phyloP scores from a whole-genome alignment of 192 early-diverging fungal genomes.

The Linnemannia exigua region DNA sequence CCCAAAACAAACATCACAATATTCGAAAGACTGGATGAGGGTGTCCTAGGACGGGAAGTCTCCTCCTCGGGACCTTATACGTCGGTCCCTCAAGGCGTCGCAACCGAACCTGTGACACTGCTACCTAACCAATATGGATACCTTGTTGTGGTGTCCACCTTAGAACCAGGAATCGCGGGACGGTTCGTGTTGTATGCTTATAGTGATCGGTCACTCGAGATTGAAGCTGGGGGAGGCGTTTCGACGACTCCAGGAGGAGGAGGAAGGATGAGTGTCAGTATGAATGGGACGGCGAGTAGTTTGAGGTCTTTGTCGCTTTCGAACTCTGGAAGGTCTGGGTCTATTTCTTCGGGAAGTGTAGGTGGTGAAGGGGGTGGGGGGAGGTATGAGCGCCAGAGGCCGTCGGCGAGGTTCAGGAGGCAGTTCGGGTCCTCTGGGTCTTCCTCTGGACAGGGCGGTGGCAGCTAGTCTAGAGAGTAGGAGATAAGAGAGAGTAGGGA shows the following conservation, averaged over 20 bases:
- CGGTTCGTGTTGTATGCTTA: conserved; percentile 63
- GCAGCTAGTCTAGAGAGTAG: not conserved
- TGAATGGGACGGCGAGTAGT: conserved; percentile 12
- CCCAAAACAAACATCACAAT: conserved; percentile 80
- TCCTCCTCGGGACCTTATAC: conserved; percentile 71
- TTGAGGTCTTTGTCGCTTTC: conserved; percentile 28
- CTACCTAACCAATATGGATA: conserved; percentile 67
- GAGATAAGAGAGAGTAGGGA: too few species aligned
- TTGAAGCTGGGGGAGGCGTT: conserved; percentile 43
- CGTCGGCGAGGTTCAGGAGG: conserved; percentile 32
- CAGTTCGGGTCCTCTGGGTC: conserved; percentile 20
- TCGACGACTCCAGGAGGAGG: too few species aligned
- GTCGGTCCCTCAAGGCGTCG: conserved; percentile 60
- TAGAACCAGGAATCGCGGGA: conserved; percentile 60
- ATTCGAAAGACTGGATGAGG: conserved; percentile 67
- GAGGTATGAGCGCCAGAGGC: conserved; percentile 18
- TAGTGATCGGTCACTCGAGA: conserved; percentile 65
- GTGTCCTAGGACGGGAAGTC: conserved; percentile 66
- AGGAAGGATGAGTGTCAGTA: too few species aligned
- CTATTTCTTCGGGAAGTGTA: not conserved
- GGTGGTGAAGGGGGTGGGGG: not conserved
- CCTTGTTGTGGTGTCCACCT: conserved; percentile 64
- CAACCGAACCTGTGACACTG: conserved; percentile 61
- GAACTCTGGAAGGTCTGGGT: not conserved
- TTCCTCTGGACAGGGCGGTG: conserved; percentile 8